Base-by-base conservation (phyloP, 495 filamentous ascomycete species). In the Choiromyces venosus region DNA sequence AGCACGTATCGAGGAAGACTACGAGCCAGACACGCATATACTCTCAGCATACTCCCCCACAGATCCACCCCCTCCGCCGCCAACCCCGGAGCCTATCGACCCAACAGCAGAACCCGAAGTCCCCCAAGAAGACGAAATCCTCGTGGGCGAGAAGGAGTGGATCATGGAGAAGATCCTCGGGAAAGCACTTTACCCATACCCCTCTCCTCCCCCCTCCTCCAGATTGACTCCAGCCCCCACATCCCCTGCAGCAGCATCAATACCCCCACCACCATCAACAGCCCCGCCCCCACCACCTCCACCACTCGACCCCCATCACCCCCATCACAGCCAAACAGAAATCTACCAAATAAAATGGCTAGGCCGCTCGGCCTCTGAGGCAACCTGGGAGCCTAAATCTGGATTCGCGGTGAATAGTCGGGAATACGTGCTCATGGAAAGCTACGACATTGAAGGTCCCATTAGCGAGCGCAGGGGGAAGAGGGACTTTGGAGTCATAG, bases 261-360 rank as follows among this genome's bases (percentile, higher is more conserved):
- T 33, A 29, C 37, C 25, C 8, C 6, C 68, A 10, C 42, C 38
- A 4, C 37, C 65, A 67, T 67, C 66, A 14, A 8, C 33, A 14
- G 19, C 66, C 66, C 35, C 66, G 36, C 36, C 66, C 21, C 10
- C 66, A n/a, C 36, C 66, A 3, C 36, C 66, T n/a, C n/a, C n/a
- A n/a, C 38, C 37, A 21, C 67, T 39, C 39, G 69, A 72, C 9
- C 68, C 65, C 7, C 14, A 36, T 36, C 46, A 75, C 4, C 35
- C 73, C 14, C 35, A 65, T 61, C 39, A 33, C n/a, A 29, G 37
- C 18, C 66, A 40, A 40, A 37, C 66, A 37, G 36, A 67, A n/a
- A 33, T 36, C 46, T 78, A 78, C 70, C 65, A 80, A 37, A 74
- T 76, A 35, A 80, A 79, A 70, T 80, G 78, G 78, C 78, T 80